Evolutionary conservation across 495 filamentous ascomycete species (phyloP).

Genomic region (Clavariopsis aquatica): DNA sequence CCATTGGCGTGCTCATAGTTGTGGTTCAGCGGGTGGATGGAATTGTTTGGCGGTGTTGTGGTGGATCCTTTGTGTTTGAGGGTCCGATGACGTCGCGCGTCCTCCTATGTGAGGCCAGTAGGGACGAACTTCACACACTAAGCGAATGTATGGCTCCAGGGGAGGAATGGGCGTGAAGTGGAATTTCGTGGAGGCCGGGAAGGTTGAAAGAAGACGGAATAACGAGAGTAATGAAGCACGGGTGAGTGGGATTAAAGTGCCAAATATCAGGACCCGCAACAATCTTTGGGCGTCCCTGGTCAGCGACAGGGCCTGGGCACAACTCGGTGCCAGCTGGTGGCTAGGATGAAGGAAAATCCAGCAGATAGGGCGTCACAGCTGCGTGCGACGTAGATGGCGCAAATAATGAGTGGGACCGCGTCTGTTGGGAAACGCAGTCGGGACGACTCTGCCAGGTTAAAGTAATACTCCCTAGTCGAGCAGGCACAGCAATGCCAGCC

Average conservation of each 20-base stretch:
- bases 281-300: constrained; percentile 13
- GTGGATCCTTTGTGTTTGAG: not conserved
- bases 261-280: not conserved
- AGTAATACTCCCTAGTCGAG: not conserved
- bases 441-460: not conserved
- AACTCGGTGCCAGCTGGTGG: not conserved
- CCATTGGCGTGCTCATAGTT: constrained; percentile 56
- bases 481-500: not conserved
- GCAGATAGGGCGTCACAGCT: not conserved
- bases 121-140: not conserved
- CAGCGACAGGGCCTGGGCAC: not conserved
- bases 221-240: not conserved
- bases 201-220: not conserved
- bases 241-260: not conserved
- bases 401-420: not conserved
- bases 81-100: constrained; percentile 15
- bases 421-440: not conserved
- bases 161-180: not conserved
- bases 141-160: constrained; percentile 3
- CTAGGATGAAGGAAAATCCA: not conserved
- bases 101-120: not conserved
- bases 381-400: constrained; percentile 4
- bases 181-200: not conserved
- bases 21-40: not conserved
- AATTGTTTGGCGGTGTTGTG: not conserved